Percentiles rank a stretch among this genome's conserved stretches.
phyloP scores from a whole-genome alignment of 2,329 filamentous ascomycete species.

The Erysiphe neolycopersici region DNA sequence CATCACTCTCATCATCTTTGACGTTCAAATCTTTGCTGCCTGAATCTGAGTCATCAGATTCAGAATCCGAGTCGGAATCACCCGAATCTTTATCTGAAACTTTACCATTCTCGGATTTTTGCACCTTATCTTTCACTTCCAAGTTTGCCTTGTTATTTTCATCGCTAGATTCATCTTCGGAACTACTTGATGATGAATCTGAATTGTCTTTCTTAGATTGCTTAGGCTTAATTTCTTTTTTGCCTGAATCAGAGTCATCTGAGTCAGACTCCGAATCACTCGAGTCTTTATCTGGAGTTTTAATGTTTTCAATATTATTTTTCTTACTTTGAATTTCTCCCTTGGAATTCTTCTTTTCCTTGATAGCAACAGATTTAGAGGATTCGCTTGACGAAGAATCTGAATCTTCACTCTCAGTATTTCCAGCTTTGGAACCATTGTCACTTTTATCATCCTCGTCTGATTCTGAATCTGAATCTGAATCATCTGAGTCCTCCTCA shows the following conservation, averaged over 20 bases:
- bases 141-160: conserved; percentile 6
- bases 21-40: no score
- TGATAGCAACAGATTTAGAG: conserved; percentile 6
- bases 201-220: neutral
- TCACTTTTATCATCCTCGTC: neutral
- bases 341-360: conserved; percentile 3
- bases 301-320: neutral
- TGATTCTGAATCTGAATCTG: neutral
- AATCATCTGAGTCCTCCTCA: neutral
- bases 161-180: conserved; percentile 5
- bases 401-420: neutral
- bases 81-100: neutral
- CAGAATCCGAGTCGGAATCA: conserved; percentile 6
- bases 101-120: neutral
- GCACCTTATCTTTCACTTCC: conserved; percentile 2
- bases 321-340: conserved; percentile 2
- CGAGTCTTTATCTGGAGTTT: neutral
- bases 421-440: no score
- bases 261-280: conserved; percentile 7
- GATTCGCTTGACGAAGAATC: conserved; percentile 4
- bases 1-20: neutral
- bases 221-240: neutral
- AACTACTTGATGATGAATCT: conserved; percentile 4
- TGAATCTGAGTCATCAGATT: neutral
- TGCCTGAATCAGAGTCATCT: no score